phyloP scores from a whole-genome alignment of 345 rosid genomes.

The Boechera stricta region DNA sequence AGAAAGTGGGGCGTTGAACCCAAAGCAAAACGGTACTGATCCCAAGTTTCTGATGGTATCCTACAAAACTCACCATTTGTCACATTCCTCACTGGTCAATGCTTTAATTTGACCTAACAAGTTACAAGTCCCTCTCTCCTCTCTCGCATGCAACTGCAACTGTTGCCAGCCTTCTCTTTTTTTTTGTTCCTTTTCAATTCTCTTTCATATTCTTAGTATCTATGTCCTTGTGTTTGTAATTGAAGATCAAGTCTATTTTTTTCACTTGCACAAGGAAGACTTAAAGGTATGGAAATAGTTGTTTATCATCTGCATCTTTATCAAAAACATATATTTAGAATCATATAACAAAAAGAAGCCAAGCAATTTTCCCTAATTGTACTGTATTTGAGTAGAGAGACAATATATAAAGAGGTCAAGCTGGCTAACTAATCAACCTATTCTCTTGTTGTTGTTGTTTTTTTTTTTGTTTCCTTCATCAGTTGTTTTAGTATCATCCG shows the following conservation, averaged over 20 bases:
- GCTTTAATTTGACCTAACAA: conserved; percentile 36
- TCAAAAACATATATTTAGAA: conserved; percentile 14
- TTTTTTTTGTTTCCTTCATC: neutral
- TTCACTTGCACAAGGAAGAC: conserved; percentile 1
- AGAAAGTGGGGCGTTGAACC: conserved; percentile 38
- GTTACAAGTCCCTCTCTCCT: conserved; percentile 25
- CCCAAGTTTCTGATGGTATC: conserved; percentile 44
- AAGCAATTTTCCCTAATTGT: conserved; percentile 30
- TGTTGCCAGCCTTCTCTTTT: conserved; percentile 18
- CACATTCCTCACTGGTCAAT: conserved; percentile 40
- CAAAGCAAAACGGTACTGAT: conserved; percentile 46
- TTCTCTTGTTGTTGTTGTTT: conserved; percentile 10
- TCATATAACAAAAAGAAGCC: conserved; percentile 40
- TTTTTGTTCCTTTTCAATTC: neutral
- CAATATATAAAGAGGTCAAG: conserved; percentile 40
- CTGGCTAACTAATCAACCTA: conserved; percentile 49
- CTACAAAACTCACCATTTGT: conserved; percentile 42
- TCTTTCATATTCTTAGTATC: conserved; percentile 15
- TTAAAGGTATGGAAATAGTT: conserved; percentile 18
- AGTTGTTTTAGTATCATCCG: conserved; percentile 39
- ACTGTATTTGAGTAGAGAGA: conserved; percentile 23
- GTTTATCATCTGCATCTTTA: conserved; percentile 20
- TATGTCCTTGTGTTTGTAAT: conserved; percentile 4
- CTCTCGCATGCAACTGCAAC: conserved; percentile 41
- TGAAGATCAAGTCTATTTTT: conserved; percentile 12